Conservation (phyloP, 257 asterid genomes). For the Solanum piurae region DNA sequence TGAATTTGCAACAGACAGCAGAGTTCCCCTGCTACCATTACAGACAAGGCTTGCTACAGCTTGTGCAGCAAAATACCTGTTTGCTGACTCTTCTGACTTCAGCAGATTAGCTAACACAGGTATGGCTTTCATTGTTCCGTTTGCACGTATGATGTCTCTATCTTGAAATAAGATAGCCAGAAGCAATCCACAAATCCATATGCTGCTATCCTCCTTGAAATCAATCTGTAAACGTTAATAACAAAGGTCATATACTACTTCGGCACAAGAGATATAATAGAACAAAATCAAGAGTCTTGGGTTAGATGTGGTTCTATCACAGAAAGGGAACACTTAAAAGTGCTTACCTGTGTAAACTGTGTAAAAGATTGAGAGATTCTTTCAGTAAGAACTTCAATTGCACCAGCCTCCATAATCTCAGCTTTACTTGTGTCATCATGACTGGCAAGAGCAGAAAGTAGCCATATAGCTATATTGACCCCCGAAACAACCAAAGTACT, state of each 20-base stretch:
- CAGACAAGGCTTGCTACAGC: constrained; percentile 93
- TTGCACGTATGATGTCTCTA: constrained; percentile 76
- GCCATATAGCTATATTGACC: constrained; percentile 74
- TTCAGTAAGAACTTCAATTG: constrained; percentile 78
- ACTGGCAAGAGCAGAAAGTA: constrained; percentile 78
- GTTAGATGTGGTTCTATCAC: not conserved
- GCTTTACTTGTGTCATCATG: constrained; percentile 56
- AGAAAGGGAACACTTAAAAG: not conserved
- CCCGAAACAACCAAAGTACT: constrained; percentile 69
- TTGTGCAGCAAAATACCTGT: constrained; percentile 94
- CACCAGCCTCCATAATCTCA: constrained; percentile 91
- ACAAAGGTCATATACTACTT: not conserved
- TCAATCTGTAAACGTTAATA: constrained; percentile 44
- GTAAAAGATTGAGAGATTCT: constrained; percentile 56
- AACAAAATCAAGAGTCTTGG: not conserved
- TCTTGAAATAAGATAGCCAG: constrained; percentile 77
- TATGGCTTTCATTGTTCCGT: constrained; percentile 77
- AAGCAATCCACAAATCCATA: constrained; percentile 75
- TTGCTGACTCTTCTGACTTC: constrained; percentile 79
- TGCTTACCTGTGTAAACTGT: constrained; percentile 60
- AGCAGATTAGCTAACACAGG: constrained; percentile 78
- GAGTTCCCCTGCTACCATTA: constrained; percentile 99
- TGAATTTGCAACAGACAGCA: constrained; percentile 93
- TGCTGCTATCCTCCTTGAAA: constrained; percentile 72
- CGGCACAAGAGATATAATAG: not conserved